phyloP scores from a whole-genome alignment of 805 yeast genomes.

The Monosporozyma aquatica region DNA sequence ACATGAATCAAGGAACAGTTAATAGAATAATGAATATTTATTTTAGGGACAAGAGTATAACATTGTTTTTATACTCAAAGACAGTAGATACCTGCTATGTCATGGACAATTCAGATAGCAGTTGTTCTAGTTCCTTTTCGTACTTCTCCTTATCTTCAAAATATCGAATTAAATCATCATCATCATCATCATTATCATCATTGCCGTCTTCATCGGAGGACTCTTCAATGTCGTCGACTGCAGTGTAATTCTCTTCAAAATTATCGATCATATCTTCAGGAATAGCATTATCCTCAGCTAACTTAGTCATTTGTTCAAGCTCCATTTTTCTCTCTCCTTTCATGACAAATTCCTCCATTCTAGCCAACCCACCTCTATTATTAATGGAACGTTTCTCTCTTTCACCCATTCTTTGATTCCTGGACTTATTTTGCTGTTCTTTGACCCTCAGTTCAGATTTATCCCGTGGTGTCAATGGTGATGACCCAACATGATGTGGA shows the following conservation, averaged over 20 bases:
- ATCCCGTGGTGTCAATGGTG: background rate
- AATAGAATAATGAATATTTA: no score
- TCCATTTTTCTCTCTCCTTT: constrained; percentile 15
- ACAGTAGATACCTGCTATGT: background rate
- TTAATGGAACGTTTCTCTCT: constrained; percentile 1
- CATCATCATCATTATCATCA: background rate
- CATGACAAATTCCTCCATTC: constrained; percentile 26
- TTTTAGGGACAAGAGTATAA: no score
- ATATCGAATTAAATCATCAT: constrained; percentile 17
- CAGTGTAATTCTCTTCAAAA: constrained; percentile 15
- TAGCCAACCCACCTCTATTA: constrained; percentile 20
- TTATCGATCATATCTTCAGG: constrained; percentile 15
- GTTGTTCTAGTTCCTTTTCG: constrained; percentile 16
- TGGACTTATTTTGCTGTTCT: background rate
- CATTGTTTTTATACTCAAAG: background rate
- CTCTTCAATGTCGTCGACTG: no score
- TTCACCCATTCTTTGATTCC: background rate
- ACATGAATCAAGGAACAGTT: no score
- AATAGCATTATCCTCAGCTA: constrained; percentile 17
- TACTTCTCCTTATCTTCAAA: constrained; percentile 12
- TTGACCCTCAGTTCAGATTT: background rate
- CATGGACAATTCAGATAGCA: constrained; percentile 10
- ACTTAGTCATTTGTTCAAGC: constrained; percentile 7
- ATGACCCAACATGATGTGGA: background rate
- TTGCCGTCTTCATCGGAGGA: no score